A percentile compares a stretch with the other conserved stretches of the same genome.
phyloP scores from a whole-genome alignment of 1,139 yeast genomes.

The Yamadazyma pseudoaaseri region DNA sequence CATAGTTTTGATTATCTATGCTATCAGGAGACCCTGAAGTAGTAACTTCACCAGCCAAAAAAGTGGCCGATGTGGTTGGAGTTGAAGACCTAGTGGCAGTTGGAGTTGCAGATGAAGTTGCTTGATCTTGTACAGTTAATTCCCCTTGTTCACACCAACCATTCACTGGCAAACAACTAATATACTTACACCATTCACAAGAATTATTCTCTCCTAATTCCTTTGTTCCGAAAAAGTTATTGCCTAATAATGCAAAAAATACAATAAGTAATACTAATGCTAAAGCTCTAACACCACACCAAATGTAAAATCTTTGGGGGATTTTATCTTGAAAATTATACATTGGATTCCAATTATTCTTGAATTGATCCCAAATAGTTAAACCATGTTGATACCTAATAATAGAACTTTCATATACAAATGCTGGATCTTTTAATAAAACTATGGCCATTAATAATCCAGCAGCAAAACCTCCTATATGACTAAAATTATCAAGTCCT shows the following conservation, averaged over 20 bases:
- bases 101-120: conserved; percentile 1
- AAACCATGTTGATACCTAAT: conserved; percentile 37
- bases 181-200: conserved; percentile 73
- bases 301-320: conserved; percentile 35
- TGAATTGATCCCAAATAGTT: conserved; percentile 40
- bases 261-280: conserved; percentile 48
- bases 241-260: conserved; percentile 49
- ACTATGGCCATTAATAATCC: conserved; percentile 56
- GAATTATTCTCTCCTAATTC: conserved; percentile 25
- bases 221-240: conserved; percentile 49
- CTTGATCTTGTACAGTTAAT: conserved; percentile 1
- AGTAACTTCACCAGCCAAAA: background rate
- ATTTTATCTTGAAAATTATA: conserved; percentile 36
- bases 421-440: conserved; percentile 59
- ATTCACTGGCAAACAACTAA: conserved; percentile 69
- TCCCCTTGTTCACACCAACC: conserved; percentile 69
- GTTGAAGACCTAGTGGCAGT: conserved; percentile 10
- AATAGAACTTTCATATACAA: conserved; percentile 43
- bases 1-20: conserved; percentile 7
- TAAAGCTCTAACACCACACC: conserved; percentile 51
- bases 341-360: conserved; percentile 44
- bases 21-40: conserved; percentile 3
- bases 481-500: conserved; percentile 75
- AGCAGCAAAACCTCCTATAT: conserved; percentile 72
- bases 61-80: background rate